Evolutionary conservation across 352 stramenopile genomes (phyloP).

Genomic region (Globisporangium nunn): DNA sequence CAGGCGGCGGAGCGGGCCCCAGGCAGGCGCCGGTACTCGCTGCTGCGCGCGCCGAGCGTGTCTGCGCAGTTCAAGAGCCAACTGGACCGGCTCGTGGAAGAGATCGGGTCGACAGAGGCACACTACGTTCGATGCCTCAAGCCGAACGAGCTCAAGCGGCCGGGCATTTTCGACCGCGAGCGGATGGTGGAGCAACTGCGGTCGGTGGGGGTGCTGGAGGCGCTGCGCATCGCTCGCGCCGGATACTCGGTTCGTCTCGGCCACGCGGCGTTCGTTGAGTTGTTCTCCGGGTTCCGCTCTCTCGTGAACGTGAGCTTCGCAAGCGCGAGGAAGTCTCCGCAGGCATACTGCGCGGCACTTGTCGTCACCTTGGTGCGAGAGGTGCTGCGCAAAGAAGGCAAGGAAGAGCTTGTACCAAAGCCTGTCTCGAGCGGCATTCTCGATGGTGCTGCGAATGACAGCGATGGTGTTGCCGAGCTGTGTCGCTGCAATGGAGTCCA

Average conservation of each 20-base stretch:
- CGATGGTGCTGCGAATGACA: neutral
- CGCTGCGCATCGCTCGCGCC: conserved; percentile 91
- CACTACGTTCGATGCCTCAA: conserved; percentile 99
- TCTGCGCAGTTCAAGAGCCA: conserved; percentile 92
- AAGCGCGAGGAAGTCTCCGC: conserved; percentile 20
- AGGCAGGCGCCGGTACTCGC: conserved; percentile 32
- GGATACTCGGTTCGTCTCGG: conserved; percentile 94
- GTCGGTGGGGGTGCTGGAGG: conserved; percentile 95
- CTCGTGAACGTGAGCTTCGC: conserved; percentile 18
- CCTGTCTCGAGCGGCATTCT: conserved; percentile 2
- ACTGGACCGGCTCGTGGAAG: conserved; percentile 89
- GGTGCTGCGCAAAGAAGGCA: conserved; percentile 5
- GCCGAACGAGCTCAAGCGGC: conserved; percentile 91
- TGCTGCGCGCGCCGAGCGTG: conserved; percentile 63
- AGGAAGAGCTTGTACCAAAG: neutral
- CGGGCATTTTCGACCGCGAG: conserved; percentile 54
- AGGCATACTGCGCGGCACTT: conserved; percentile 12
- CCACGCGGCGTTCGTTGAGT: conserved; percentile 88
- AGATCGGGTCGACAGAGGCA: conserved; percentile 93
- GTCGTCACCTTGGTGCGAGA: conserved; percentile 5
- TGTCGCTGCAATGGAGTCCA: conserved; percentile 31
- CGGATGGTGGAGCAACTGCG: conserved; percentile 96
- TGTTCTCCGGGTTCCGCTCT: conserved; percentile 58
- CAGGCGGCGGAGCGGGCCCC: conserved; percentile 14
- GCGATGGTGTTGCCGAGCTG: conserved; percentile 4